Percentiles rank a stretch among this genome's conserved stretches.
Conservation (phyloP, 2,329 filamentous ascomycete genomes). For the Paraphoma chrysanthemicola region DNA sequence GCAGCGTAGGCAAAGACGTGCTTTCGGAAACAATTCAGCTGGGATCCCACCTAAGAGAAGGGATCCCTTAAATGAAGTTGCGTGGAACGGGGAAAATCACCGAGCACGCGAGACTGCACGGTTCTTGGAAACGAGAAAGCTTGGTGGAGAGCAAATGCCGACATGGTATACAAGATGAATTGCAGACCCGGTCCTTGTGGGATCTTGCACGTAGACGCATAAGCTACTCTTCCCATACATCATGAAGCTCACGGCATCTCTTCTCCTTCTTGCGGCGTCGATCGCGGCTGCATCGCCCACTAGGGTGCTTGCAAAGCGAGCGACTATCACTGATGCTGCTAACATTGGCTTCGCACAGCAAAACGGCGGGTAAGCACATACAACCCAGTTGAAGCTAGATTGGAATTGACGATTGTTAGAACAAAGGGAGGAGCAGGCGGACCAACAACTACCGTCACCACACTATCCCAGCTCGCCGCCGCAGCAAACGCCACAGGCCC, state of each 20-base stretch:
- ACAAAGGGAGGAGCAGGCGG: slow-evolving; percentile 63
- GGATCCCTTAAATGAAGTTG: slow-evolving; percentile 8
- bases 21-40: neutral
- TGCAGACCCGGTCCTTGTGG: neutral
- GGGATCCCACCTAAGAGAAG: slow-evolving; percentile 19
- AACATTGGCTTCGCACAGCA: slow-evolving; percentile 53
- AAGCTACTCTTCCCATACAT: neutral
- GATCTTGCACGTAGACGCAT: neutral
- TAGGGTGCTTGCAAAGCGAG: slow-evolving; percentile 17
- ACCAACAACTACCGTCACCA: slow-evolving; percentile 61
- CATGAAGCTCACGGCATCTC: slow-evolving; percentile 19
- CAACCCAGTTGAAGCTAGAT: no score
- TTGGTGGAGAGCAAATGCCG: slow-evolving; percentile 7
- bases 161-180: slow-evolving; percentile 8
- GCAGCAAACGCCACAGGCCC: slow-evolving; percentile 49
- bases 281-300: slow-evolving; percentile 20
- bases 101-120: neutral
- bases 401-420: slow-evolving; percentile 22
- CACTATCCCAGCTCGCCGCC: slow-evolving; percentile 56
- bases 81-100: slow-evolving; percentile 1
- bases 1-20: neutral
- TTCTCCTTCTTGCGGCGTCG: slow-evolving; percentile 14
- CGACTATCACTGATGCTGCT: slow-evolving; percentile 22
- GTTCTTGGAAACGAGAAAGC: neutral
- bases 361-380: slow-evolving; percentile 47